These are phyloP conservation scores for Wickerhamomyces bovis DNA, from an alignment of 805 yeast species.

Conservation along the genomic window DNA sequence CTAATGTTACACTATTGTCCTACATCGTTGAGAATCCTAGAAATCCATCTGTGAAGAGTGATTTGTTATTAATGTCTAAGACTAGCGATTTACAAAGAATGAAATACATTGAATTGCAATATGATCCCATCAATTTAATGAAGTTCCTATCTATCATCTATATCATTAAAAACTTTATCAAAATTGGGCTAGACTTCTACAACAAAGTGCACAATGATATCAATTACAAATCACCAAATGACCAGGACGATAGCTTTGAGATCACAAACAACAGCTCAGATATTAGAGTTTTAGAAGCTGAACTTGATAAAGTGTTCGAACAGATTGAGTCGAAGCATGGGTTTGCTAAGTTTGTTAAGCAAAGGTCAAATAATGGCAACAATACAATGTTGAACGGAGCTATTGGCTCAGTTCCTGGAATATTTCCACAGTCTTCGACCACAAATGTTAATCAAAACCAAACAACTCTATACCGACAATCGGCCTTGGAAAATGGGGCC, in stretches of 20 bases:
- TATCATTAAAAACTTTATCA: slow-evolving; percentile 4
- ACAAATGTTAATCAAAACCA: neutral
- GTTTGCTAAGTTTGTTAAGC: neutral
- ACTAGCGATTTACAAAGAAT: slow-evolving; percentile 3
- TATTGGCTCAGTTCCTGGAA: neutral
- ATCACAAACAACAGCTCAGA: neutral
- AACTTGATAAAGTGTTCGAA: slow-evolving; percentile 1
- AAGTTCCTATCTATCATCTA: slow-evolving; percentile 2
- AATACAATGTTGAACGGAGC: neutral
- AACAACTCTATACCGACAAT: neutral
- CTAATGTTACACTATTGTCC: slow-evolving; percentile 4
- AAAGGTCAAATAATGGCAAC: neutral
- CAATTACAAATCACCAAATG: neutral
- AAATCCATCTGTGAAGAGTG: slow-evolving; percentile 2
- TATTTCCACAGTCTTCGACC: neutral
- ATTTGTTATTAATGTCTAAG: slow-evolving; percentile 2
- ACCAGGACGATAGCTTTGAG: neutral
- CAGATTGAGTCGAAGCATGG: slow-evolving; percentile 2
- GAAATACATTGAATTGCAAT: slow-evolving; percentile 2
- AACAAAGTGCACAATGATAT: neutral
- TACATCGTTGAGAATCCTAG: slow-evolving; percentile 7
- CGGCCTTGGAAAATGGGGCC: neutral
- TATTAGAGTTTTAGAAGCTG: neutral
- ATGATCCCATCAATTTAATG: slow-evolving; percentile 6
- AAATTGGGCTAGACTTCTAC: slow-evolving; percentile 4